A percentile compares a stretch with the other conserved stretches of the same genome.
These are phyloP conservation scores for Neopestalotiopsis sp. DNA, from an alignment of 2,329 filamentous ascomycete species.

Conservation along the genomic window DNA sequence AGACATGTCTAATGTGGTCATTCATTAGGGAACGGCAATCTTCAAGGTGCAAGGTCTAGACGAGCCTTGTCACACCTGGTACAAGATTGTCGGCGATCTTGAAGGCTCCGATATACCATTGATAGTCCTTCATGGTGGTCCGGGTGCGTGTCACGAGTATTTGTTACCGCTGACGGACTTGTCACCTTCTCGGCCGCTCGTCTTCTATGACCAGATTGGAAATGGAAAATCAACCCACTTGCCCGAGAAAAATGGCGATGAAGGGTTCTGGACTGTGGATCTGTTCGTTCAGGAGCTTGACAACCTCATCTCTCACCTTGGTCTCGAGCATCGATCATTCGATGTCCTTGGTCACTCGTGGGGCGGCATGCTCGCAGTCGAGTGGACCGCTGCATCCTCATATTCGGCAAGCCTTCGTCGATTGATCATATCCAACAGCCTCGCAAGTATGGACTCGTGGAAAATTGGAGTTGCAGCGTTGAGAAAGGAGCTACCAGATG, in stretches of 20 bases:
- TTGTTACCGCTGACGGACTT: slow-evolving; percentile 40
- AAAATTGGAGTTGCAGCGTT: slow-evolving; percentile 20
- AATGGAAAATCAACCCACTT: slow-evolving; percentile 54
- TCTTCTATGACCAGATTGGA: slow-evolving; percentile 61
- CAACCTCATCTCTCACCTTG: slow-evolving; percentile 48
- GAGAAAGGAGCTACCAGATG: slow-evolving; percentile 26
- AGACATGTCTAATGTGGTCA: too few species aligned
- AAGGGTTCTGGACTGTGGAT: slow-evolving; percentile 50
- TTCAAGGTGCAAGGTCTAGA: not conserved
- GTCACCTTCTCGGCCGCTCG: slow-evolving; percentile 41
- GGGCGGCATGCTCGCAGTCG: slow-evolving; percentile 55
- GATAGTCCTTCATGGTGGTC: slow-evolving; percentile 30
- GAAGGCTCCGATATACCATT: slow-evolving; percentile 22
- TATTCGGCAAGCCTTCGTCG: slow-evolving; percentile 27
- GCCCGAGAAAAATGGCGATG: slow-evolving; percentile 40
- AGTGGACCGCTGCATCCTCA: slow-evolving; percentile 42
- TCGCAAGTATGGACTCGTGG: slow-evolving; percentile 36
- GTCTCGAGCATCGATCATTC: slow-evolving; percentile 39
- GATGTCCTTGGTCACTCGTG: slow-evolving; percentile 56
- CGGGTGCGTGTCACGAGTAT: slow-evolving; percentile 50
- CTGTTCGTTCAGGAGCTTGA: slow-evolving; percentile 55
- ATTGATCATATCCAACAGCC: slow-evolving; percentile 34
- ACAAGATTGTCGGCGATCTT: slow-evolving; percentile 29
- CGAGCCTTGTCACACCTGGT: slow-evolving; percentile 27
- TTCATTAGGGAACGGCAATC: not conserved